Percentiles rank a stretch among this genome's conserved stretches.
Evolutionary conservation across 805 yeast species (phyloP).

Genomic region (Ogataea philodendri): DNA sequence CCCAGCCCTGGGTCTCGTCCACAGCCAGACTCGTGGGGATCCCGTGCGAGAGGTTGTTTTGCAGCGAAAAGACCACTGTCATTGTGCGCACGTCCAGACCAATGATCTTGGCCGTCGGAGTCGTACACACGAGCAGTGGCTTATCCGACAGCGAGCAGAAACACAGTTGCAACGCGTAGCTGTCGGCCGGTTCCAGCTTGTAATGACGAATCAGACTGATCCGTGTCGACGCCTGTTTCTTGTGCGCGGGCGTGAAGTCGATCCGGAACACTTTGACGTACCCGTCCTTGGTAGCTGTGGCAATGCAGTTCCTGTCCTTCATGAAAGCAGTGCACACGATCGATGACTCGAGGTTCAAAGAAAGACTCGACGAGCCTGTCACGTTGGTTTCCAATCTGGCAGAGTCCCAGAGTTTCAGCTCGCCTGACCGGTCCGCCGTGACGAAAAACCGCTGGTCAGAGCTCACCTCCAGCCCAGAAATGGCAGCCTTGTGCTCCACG

Average conservation of each 20-base stretch:
- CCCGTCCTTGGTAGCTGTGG: conserved; percentile 52
- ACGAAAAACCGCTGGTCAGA: conserved; percentile 65
- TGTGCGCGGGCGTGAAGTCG: conserved; percentile 25
- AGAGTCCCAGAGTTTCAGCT: conserved; percentile 76
- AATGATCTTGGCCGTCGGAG: conserved; percentile 51
- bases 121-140: conserved; percentile 47
- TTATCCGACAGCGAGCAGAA: conserved; percentile 40
- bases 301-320: conserved; percentile 55
- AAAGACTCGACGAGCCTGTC: conserved; percentile 46
- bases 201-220: conserved; percentile 40
- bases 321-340: conserved; percentile 52
- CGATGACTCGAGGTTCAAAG: conserved; percentile 47
- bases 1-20: conserved; percentile 55
- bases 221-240: conserved; percentile 20
- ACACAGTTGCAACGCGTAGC: conserved; percentile 43
- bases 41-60: conserved; percentile 65
- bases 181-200: conserved; percentile 35
- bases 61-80: conserved; percentile 41
- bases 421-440: conserved; percentile 76
- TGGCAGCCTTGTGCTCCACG: conserved; percentile 56
- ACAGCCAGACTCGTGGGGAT: conserved; percentile 57
- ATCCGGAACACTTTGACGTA: conserved; percentile 41
- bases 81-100: conserved; percentile 59
- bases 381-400: conserved; percentile 61
- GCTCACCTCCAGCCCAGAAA: conserved; percentile 58